Evolutionary conservation across 331 rosid species (phyloP), one percentile per base, ranked within the genome.

Genomic region (Saraca asoca): DNA sequence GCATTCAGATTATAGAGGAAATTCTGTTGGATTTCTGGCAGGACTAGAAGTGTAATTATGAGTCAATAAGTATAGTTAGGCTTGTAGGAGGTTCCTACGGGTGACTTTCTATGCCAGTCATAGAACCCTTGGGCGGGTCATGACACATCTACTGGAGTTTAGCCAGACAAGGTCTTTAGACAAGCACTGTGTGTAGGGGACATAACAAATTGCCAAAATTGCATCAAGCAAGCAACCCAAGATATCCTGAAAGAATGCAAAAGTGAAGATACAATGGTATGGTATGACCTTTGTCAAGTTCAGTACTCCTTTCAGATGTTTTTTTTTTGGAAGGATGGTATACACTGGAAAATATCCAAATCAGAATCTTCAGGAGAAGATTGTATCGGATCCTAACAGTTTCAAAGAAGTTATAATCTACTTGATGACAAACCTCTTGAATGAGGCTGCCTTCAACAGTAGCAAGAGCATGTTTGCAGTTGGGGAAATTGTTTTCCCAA

Each of bases 271-370:
- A 90, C 88, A 46, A 48, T 78, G 12, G 65, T 79, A 6, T 87
- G 95, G 95, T 78, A 80, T 64, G 81, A 87, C 0, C 51, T 48
- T 12, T 87, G 95, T 56, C 88, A 82, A 68, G 74, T 87, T 20
- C 79, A 46, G 9, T 87, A 84, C 69, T 75, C 86, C 12, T 61
- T 39, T 64, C 73, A 51, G 63, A 71, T 5, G 56, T 80, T 78
- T 39, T 24, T 80, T 78, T 39, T 24, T 68, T 15, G 14, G 73
- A 12, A 0, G 1, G 5, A 48, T 45, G 57, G 70, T 17, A 60
- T 83, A 81, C 31, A 38, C 78, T 0, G 90, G 85, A 20, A 80
- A 82, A 69, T 65, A 50, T 37, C 83, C 86, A 0, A 38, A 41
- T n/a, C 41, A 20, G 42, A 57, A 61, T 29, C 6, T 53, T 7